These are phyloP conservation scores for Zea mays DNA, from an alignment of 176 grass and related monocot species.

Conservation along the genomic window DNA sequence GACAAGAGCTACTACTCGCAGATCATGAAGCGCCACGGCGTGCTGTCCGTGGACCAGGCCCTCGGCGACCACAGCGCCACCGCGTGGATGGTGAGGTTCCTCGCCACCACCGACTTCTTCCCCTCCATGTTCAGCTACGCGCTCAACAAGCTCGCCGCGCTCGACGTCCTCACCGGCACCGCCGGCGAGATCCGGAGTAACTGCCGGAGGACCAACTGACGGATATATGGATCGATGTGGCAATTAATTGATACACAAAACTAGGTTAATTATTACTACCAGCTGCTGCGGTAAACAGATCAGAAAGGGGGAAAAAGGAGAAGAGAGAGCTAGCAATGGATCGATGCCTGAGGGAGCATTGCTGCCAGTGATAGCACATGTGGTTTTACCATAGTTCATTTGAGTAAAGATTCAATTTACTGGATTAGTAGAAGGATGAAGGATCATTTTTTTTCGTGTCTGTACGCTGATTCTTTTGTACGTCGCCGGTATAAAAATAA, in stretches of 20 bases:
- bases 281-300: background rate
- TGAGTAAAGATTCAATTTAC: slow-evolving; percentile 39
- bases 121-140: slow-evolving; percentile 56
- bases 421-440: background rate
- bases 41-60: slow-evolving; percentile 67
- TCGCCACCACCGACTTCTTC: slow-evolving; percentile 48
- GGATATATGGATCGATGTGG: background rate
- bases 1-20: slow-evolving; percentile 74
- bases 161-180: slow-evolving; percentile 69
- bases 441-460: no score
- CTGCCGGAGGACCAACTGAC: slow-evolving; percentile 59
- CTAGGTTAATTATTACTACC: background rate
- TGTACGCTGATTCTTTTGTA: slow-evolving; percentile 52
- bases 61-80: slow-evolving; percentile 46
- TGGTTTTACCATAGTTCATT: slow-evolving; percentile 25
- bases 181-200: slow-evolving; percentile 60
- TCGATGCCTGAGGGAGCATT: background rate
- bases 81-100: slow-evolving; percentile 44
- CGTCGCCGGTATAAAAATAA: slow-evolving; percentile 51
- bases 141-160: slow-evolving; percentile 60
- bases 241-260: background rate
- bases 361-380: slow-evolving; percentile 30
- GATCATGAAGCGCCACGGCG: slow-evolving; percentile 48
- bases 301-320: background rate
- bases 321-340: background rate